Percentiles rank a stretch among this genome's conserved stretches.
Evolutionary conservation across 192 early-diverging fungal species (phyloP).

Genomic region (Linnemannia hyalina): DNA sequence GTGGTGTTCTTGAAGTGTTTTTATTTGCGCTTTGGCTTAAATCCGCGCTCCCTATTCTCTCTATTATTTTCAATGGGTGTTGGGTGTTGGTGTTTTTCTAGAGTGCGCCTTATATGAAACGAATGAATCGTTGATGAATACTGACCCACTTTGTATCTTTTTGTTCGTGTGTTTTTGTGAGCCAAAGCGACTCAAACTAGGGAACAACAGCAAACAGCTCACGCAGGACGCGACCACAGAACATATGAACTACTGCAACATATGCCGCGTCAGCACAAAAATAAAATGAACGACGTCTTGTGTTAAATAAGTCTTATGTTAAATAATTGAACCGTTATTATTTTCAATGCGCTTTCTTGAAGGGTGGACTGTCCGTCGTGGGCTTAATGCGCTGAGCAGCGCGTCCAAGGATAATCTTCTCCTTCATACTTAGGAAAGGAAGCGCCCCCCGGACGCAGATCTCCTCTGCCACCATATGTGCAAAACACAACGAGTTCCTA

Average conservation of each 20-base stretch:
- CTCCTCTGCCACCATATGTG: slow-evolving; percentile 5
- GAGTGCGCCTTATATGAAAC: background rate
- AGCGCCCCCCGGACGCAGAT: background rate
- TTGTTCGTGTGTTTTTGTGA: too few relatives aligned
- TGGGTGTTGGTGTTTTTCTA: too few relatives aligned
- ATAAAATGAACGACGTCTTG: too few relatives aligned
- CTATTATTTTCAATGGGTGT: background rate
- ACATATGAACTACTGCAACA: too few relatives aligned
- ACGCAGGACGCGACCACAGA: too few relatives aligned
- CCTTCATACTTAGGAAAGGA: background rate
- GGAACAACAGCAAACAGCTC: too few relatives aligned
- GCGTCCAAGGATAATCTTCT: background rate
- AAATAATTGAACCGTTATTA: background rate
- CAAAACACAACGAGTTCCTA: slow-evolving; percentile 1
- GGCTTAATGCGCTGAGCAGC: background rate
- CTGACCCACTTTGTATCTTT: background rate
- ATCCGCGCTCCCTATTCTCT: background rate
- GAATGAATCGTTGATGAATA: background rate
- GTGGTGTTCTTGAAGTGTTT: background rate
- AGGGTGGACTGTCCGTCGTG: background rate
- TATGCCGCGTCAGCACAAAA: too few relatives aligned
- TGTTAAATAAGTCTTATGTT: background rate
- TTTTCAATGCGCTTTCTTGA: background rate
- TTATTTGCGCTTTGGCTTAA: background rate
- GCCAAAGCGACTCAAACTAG: too few relatives aligned